Evolutionary conservation across 306 rosid species (phyloP), one percentile per base, ranked within the genome.

Genomic region (Phaseolus lunatus): DNA sequence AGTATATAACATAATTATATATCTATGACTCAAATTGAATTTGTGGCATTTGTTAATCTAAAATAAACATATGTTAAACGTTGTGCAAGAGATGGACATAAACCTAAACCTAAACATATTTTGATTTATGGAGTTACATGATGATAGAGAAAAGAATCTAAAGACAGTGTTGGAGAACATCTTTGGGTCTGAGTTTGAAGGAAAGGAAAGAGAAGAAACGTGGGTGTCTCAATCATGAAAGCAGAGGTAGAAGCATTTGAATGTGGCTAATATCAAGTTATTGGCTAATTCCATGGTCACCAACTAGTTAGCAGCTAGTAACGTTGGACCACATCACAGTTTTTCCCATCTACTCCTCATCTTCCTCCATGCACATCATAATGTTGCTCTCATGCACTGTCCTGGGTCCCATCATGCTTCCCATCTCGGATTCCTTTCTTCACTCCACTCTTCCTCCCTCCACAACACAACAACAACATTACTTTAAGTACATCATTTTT

Each of bases 261-360:
- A 77, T 24, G 72, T 75, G 58, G 77, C 67, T 65, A 58, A 75
- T 24, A n/a, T n/a, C n/a, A n/a, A n/a, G n/a, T n/a, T n/a, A n/a
- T n/a, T n/a, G n/a, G n/a, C n/a, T n/a, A n/a, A n/a, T n/a, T n/a
- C n/a, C 58, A 48, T 73, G 75, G 80, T 57, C 63, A 73, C 67
- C 67, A 50, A 1, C 15, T n/a, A n/a, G n/a, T n/a, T n/a, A n/a
- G n/a, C 9, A 78, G 49, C 67, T 50, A 44, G 35, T 73, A 56
- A 67, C 37, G 24, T 67, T 56, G 80, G 76, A 81, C 84, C 84
- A 81, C 80, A 74, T 18, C 54, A 80, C 75, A 57, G 52, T 43
- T 62, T 62, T 37, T 49, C 67, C 70, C 76, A 58, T 71, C 53
- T 50, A 33, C 18, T 16, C 1, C 49, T 62, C 3, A 20, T 49